A percentile compares a stretch with the other conserved stretches of the same genome.
phyloP scores from a whole-genome alignment of 768 basidiomycete species.

The Fibroporia radiculosa region DNA sequence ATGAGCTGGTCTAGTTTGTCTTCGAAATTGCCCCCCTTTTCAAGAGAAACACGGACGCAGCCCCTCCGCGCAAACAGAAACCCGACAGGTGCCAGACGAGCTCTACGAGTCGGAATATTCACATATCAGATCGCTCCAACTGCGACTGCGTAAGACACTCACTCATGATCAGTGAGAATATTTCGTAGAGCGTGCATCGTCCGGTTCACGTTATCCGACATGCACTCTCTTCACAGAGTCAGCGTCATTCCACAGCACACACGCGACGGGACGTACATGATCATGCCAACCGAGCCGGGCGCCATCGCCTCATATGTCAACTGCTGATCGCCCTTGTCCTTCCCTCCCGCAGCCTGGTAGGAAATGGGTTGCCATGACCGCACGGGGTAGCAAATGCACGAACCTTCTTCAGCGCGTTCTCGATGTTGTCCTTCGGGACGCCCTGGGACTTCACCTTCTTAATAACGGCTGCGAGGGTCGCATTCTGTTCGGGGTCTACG shows the following conservation, averaged over 20 bases:
- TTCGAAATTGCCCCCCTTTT: slow-evolving; percentile 24
- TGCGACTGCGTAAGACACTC: slow-evolving; percentile 8
- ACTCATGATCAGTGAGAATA: slow-evolving; percentile 43
- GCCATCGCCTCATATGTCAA: slow-evolving; percentile 58
- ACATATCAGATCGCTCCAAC: no score
- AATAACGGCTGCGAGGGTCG: slow-evolving; percentile 44
- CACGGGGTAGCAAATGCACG: background rate
- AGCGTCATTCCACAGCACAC: slow-evolving; percentile 14
- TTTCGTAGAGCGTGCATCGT: slow-evolving; percentile 52
- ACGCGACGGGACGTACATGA: slow-evolving; percentile 42
- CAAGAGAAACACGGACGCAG: slow-evolving; percentile 37
- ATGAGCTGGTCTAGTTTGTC: slow-evolving; percentile 28
- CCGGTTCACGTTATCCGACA: slow-evolving; percentile 58
- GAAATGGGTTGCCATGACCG: background rate
- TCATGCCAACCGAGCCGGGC: slow-evolving; percentile 48
- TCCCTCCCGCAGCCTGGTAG: slow-evolving; percentile 39
- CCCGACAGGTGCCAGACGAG: slow-evolving; percentile 53
- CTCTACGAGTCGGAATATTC: slow-evolving; percentile 28
- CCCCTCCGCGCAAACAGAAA: slow-evolving; percentile 59
- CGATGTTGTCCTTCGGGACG: slow-evolving; percentile 65
- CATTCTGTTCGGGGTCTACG: slow-evolving; percentile 45
- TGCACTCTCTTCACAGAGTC: slow-evolving; percentile 39
- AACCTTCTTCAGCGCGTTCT: slow-evolving; percentile 52
- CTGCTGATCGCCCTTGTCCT: slow-evolving; percentile 37
- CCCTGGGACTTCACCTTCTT: slow-evolving; percentile 48